phyloP scores from a whole-genome alignment of 2,329 filamentous ascomycete species.

The Apiospora saccharicola region DNA sequence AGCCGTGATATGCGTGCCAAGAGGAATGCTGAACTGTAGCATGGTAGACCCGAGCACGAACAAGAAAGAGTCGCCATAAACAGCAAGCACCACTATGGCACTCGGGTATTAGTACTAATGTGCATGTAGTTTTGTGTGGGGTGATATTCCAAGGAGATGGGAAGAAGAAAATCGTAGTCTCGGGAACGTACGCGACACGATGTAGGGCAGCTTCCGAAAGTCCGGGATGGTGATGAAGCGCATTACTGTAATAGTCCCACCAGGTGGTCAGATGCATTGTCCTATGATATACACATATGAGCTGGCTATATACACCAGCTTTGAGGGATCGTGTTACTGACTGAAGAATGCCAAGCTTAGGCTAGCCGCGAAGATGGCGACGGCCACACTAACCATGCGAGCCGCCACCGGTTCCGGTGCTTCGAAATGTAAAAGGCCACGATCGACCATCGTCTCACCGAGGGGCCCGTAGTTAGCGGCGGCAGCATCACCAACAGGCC shows the following conservation, averaged over 20 bases:
- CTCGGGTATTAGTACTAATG: not conserved
- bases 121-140: not conserved
- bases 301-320: not conserved
- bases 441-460: not conserved
- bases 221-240: not conserved
- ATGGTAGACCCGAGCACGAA: not conserved
- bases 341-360: conserved; percentile 1
- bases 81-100: not conserved
- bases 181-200: not conserved
- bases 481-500: no score
- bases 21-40: not conserved
- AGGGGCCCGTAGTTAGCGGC: not conserved
- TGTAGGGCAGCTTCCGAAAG: conserved; percentile 6
- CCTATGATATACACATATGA: not conserved
- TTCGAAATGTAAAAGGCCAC: not conserved
- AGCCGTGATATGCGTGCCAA: not conserved
- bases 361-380: not conserved
- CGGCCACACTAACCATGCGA: conserved; percentile 4
- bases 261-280: not conserved
- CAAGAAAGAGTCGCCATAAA: conserved; percentile 1
- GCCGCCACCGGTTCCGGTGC: not conserved
- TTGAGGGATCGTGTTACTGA: not conserved
- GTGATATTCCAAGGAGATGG: not conserved
- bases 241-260: not conserved
- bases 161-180: not conserved